Evolutionary conservation across 2,329 filamentous ascomycete species (phyloP), one percentile per base, ranked within the genome.

Genomic region (Huntiella omanensis): DNA sequence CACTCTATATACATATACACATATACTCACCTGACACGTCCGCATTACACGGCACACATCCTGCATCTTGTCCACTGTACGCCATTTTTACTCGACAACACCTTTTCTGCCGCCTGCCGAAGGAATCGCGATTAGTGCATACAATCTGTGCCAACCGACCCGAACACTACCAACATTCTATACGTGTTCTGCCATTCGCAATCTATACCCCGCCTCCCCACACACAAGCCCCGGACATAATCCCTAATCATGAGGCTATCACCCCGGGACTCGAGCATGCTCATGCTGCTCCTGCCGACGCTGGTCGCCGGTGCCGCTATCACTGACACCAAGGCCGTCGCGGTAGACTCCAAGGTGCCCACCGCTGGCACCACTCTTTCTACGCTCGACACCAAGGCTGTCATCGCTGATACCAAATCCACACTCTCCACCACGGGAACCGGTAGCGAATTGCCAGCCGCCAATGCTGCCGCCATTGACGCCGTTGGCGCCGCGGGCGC

Each of bases 401-500:
- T 43, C 19, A 33, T 34, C 19, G 43, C 19, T 17, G 52, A 52
- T 4, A 59, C 66, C 45, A 68, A 70, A 62, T 46, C 44, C 11
- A 40, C 32, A 11, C 11, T 48, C 36, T 59, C 60, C 40, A 57
- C 65, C 33, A 66, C 67, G 2, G 52, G 53, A 51, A 62, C 60
- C 1, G 67, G 67, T 3, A 67, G 70, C 46, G 59, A 62, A 34
- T 66, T 71, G 6, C 32, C 38, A 17, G 33, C 42, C 28, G 46
- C 19, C 32, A 44, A 44, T 19, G 40, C 47, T n/a, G 32, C 41
- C 11, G 38, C 28, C 17, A 28, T 28, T 28, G 22, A 28, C 22
- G 45, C 13, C 11, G 37, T 36, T 41, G 44, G 19, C 40, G 46
- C 45, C 28, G 19, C 19, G 8, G 32, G 28, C 16, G 40, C 13